Evolutionary conservation across 2,329 filamentous ascomycete genomes (phyloP).

Genomic region (Ophiocordyceps unilateralis): DNA sequence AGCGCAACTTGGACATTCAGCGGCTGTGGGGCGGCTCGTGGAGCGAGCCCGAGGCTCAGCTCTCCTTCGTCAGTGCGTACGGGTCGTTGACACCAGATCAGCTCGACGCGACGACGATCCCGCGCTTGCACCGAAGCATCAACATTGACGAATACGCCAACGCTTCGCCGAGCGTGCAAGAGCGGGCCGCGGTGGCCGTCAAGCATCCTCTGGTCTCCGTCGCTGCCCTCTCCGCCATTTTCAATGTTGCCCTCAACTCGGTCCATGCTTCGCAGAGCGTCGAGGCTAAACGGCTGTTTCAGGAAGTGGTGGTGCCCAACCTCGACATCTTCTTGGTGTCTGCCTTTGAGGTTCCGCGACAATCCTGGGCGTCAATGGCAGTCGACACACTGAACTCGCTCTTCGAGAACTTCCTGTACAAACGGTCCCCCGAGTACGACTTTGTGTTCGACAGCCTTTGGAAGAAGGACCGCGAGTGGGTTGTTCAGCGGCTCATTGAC

Average conservation of each 20-base stretch:
- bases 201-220: slow-evolving; percentile 80
- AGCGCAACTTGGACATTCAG: slow-evolving; percentile 56
- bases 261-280: slow-evolving; percentile 42
- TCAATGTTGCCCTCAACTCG: slow-evolving; percentile 45
- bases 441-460: slow-evolving; percentile 86
- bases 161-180: slow-evolving; percentile 29
- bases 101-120: slow-evolving; percentile 72
- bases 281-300: slow-evolving; percentile 48
- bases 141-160: slow-evolving; percentile 38
- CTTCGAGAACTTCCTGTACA: slow-evolving; percentile 70
- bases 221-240: slow-evolving; percentile 58
- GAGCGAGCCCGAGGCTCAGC: slow-evolving; percentile 70
- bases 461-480: slow-evolving; percentile 80
- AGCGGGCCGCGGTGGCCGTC: slow-evolving; percentile 43
- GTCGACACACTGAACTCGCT: slow-evolving; percentile 59
- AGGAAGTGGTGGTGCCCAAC: slow-evolving; percentile 53
- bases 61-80: slow-evolving; percentile 88
- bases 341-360: slow-evolving; percentile 55
- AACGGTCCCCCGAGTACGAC: slow-evolving; percentile 59
- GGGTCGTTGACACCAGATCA: slow-evolving; percentile 57
- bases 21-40: slow-evolving; percentile 80
- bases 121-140: slow-evolving; percentile 64
- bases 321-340: slow-evolving; percentile 66
- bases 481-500: slow-evolving; percentile 62
- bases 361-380: slow-evolving; percentile 57